Conservation (phyloP, 2,329 filamentous ascomycete genomes). For the Cercospora sp. region DNA sequence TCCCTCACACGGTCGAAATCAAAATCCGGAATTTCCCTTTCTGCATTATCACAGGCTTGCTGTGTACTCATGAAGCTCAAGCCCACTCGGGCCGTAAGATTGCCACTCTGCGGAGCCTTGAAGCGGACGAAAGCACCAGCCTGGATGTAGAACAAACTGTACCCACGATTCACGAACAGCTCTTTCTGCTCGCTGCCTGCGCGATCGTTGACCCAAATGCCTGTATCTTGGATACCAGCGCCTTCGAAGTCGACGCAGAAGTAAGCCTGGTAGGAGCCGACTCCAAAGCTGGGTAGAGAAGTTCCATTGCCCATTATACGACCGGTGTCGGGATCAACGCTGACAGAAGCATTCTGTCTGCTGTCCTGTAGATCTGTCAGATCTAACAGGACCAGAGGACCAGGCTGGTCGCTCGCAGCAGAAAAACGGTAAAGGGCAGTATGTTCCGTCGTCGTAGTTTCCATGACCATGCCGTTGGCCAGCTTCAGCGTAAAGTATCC, state of each 20-base stretch:
- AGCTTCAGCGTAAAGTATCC: conserved; percentile 61
- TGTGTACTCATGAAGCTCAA: conserved; percentile 66
- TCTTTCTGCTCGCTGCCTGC: conserved; percentile 47
- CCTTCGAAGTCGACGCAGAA: conserved; percentile 62
- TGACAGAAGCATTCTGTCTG: conserved; percentile 53
- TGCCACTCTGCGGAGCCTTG: conserved; percentile 15
- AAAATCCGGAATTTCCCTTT: conserved; percentile 65
- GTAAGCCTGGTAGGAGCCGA: conserved; percentile 57
- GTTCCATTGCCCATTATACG: conserved; percentile 59
- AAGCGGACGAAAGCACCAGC: conserved; percentile 36
- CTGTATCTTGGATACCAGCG: conserved; percentile 53
- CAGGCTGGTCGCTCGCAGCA: conserved; percentile 42
- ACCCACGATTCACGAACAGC: conserved; percentile 34
- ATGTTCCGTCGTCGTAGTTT: conserved; percentile 61
- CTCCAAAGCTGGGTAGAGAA: conserved; percentile 61
- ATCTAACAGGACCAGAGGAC: conserved; percentile 59
- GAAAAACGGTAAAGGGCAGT: conserved; percentile 61
- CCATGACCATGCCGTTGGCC: conserved; percentile 55
- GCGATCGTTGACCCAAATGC: conserved; percentile 57
- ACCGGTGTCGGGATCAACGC: conserved; percentile 52
- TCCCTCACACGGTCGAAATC: conserved; percentile 57
- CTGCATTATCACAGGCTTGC: conserved; percentile 66
- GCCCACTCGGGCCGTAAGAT: conserved; percentile 63
- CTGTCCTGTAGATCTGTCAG: conserved; percentile 57
- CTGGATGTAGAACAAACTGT: conserved; percentile 39